These are phyloP conservation scores for Triticum aestivum DNA, from an alignment of 176 grass and related monocot species.

Conservation along the genomic window IWGSC_CS_RefSeq_v2.1 NC_057797.1:574572778-574573277, in stretches of 20 bases:
- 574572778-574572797: constrained; percentile 71
- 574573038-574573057: constrained; percentile 64
- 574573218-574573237: constrained; percentile 65
- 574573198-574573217: constrained; percentile 65
- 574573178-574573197: constrained; percentile 67
- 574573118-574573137: constrained; percentile 79
- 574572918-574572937: constrained; percentile 52
- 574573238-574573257: constrained; percentile 55
- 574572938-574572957: constrained; percentile 60
- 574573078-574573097: constrained; percentile 52
- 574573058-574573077: constrained; percentile 51
- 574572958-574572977: constrained; percentile 38
- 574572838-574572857: constrained; percentile 53
- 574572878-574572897: constrained; percentile 62
- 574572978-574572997: constrained; percentile 53
- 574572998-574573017: constrained; percentile 61
- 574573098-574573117: constrained; percentile 35
- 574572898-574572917: constrained; percentile 30
- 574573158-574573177: constrained; percentile 62
- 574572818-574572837: constrained; percentile 53
- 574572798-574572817: constrained; percentile 46
- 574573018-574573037: constrained; percentile 61
- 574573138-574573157: constrained; percentile 60
- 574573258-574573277: constrained; percentile 63
- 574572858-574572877: constrained; percentile 64